A percentile compares a stretch with the other conserved stretches of the same genome.
phyloP scores from a whole-genome alignment of 1,139 yeast species.

The Candida freyschussii region DNA sequence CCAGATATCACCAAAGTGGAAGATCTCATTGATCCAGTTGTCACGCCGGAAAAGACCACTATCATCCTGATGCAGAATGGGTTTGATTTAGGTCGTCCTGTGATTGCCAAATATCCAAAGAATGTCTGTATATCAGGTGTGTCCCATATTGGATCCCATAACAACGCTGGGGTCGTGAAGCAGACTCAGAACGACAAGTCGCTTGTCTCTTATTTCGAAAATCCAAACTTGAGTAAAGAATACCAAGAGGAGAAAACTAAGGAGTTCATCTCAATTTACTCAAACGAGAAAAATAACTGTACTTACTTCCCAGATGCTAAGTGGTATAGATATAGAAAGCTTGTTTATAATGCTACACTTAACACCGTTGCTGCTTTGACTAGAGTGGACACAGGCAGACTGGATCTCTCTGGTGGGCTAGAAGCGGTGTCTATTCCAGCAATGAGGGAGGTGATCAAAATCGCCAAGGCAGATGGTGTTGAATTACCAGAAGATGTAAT shows the following conservation, averaged over 20 bases:
- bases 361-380: slow-evolving; percentile 61
- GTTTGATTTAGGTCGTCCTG: slow-evolving; percentile 62
- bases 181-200: slow-evolving; percentile 49
- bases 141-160: slow-evolving; percentile 61
- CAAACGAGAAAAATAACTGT: slow-evolving; percentile 41
- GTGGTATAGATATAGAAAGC: slow-evolving; percentile 64
- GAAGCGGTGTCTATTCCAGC: slow-evolving; percentile 52
- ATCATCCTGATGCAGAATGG: slow-evolving; percentile 73
- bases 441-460: slow-evolving; percentile 57
- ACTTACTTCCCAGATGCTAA: slow-evolving; percentile 44
- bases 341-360: slow-evolving; percentile 63
- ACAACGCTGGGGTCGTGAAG: slow-evolving; percentile 47
- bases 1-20: slow-evolving; percentile 64
- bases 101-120: slow-evolving; percentile 52
- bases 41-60: slow-evolving; percentile 40
- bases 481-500: slow-evolving; percentile 41
- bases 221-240: slow-evolving; percentile 25
- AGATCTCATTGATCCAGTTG: slow-evolving; percentile 54
- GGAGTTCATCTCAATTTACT: slow-evolving; percentile 46
- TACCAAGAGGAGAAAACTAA: slow-evolving; percentile 33
- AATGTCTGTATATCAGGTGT: slow-evolving; percentile 63
- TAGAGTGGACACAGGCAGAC: slow-evolving; percentile 52
- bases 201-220: slow-evolving; percentile 50
- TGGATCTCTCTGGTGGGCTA: slow-evolving; percentile 50
- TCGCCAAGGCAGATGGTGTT: slow-evolving; percentile 61